Evolutionary conservation across 345 rosid species (phyloP).

Genomic region (Nasturtium officinale): DNA sequence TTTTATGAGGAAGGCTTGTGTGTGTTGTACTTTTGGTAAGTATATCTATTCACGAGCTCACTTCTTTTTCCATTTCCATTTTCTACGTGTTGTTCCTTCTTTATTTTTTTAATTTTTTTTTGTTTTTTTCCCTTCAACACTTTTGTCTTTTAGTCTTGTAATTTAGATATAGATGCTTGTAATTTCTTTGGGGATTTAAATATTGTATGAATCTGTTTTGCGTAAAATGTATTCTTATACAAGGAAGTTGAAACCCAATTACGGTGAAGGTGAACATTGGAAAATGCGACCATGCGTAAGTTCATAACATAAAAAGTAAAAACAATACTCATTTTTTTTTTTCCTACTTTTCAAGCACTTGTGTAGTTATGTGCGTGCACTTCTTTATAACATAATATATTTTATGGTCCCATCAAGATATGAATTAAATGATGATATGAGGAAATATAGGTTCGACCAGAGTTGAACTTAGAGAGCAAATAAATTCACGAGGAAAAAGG

Average conservation of each 20-base stretch:
- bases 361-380: no score
- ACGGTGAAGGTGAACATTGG: no score
- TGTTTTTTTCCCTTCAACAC: background rate
- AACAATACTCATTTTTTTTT: no score
- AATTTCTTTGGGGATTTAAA: no score
- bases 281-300: no score
- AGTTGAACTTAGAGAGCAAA: background rate
- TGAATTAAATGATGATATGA: slow-evolving; percentile 27
- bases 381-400: background rate
- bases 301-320: no score
- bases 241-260: no score
- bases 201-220: no score
- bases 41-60: slow-evolving; percentile 24
- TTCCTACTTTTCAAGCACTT: no score
- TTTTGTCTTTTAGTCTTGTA: no score
- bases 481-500: slow-evolving; percentile 28
- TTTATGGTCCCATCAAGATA: slow-evolving; percentile 4
- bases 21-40: slow-evolving; percentile 1
- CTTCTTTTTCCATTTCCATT: slow-evolving; percentile 2
- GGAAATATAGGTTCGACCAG: slow-evolving; percentile 21
- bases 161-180: no score
- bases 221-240: no score
- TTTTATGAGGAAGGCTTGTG: slow-evolving; percentile 22
- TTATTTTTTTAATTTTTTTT: background rate
- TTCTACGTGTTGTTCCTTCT: background rate